Evolutionary conservation across 2,329 filamentous ascomycete genomes (phyloP).

Genomic region (Verruconis gallopava): DNA sequence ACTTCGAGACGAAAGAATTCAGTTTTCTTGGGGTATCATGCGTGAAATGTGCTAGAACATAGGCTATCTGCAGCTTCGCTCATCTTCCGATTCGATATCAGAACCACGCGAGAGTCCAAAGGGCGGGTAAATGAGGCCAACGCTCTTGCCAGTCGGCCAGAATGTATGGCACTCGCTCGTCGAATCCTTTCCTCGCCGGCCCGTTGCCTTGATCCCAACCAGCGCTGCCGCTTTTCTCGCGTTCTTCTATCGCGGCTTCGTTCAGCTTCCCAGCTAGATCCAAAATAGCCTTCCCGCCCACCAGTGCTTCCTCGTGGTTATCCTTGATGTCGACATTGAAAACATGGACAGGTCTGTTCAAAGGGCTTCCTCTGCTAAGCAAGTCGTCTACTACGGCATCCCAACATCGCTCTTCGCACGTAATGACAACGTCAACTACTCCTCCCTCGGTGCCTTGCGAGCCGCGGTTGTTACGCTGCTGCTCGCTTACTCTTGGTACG

Average conservation of each 20-base stretch:
- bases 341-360: slow-evolving; percentile 90
- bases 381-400: slow-evolving; percentile 94
- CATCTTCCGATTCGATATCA: too few species aligned
- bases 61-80: too few species aligned
- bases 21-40: too few species aligned
- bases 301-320: slow-evolving; percentile 89
- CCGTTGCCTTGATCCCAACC: slow-evolving; percentile 52
- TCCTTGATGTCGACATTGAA: slow-evolving; percentile 98
- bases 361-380: slow-evolving; percentile 66
- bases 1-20: too few species aligned
- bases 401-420: slow-evolving; percentile 96
- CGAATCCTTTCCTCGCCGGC: slow-evolving; percentile 61
- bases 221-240: slow-evolving; percentile 48
- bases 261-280: slow-evolving; percentile 83
- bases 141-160: slow-evolving; percentile 86
- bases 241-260: slow-evolving; percentile 63
- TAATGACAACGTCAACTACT: slow-evolving; percentile 87
- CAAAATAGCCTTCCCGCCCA: slow-evolving; percentile 82
- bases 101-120: slow-evolving; percentile 95
- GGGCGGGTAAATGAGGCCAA: slow-evolving; percentile 79
- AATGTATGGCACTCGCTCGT: slow-evolving; percentile 86
- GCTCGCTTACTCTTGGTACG: slow-evolving; percentile 45
- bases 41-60: too few species aligned
- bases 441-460: slow-evolving; percentile 73
- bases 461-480: slow-evolving; percentile 57